phyloP scores from a whole-genome alignment of 768 basidiomycete species.

The Terana coerulea region DNA sequence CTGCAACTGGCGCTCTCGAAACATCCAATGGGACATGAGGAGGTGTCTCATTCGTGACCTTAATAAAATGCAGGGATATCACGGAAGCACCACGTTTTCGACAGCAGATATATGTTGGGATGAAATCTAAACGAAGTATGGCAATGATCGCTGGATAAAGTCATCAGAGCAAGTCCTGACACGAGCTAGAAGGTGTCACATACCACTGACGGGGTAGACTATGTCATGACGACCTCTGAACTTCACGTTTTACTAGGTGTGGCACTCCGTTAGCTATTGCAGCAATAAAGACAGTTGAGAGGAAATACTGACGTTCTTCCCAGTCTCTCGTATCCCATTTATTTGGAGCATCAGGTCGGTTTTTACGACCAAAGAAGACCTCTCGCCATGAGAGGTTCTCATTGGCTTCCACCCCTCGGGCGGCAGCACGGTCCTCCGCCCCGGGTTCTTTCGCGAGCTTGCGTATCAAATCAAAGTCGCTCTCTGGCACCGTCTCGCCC shows the following conservation, averaged over 20 bases:
- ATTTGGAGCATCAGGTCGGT: conserved; percentile 12
- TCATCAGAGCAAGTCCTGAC: no score
- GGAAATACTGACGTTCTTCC: conserved; percentile 24
- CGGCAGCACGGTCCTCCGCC: conserved; percentile 12
- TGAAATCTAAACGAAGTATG: no score
- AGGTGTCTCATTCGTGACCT: no score
- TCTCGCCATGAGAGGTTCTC: conserved; percentile 26
- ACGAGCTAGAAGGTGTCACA: no score
- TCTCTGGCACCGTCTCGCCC: conserved; percentile 39
- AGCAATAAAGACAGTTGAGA: background rate
- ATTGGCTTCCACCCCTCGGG: conserved; percentile 7
- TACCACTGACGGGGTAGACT: no score
- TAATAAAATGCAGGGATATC: no score
- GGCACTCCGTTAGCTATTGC: no score
- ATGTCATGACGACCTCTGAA: background rate
- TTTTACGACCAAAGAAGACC: conserved; percentile 25
- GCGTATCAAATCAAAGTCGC: conserved; percentile 52
- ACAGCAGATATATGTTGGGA: no score
- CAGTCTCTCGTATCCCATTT: conserved; percentile 24
- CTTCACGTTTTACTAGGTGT: conserved; percentile 13
- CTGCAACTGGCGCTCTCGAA: no score
- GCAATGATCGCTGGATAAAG: no score
- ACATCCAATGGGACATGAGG: no score
- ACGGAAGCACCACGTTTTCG: no score
- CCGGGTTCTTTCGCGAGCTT: conserved; percentile 42